phyloP scores from a whole-genome alignment of 805 yeast species.

The Kazachstania africana region DNA sequence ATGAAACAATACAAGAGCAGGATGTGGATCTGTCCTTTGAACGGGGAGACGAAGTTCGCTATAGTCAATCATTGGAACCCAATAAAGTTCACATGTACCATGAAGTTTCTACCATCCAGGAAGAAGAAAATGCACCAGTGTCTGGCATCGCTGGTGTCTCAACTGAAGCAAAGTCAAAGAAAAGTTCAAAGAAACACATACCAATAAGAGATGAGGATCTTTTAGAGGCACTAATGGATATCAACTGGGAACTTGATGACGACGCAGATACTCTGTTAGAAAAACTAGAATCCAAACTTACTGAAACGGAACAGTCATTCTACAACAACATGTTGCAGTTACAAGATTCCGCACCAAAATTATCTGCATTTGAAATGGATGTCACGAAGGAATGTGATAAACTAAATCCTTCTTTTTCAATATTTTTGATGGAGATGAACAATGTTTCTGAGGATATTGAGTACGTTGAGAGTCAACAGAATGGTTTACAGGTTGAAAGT shows the following conservation, averaged over 20 bases:
- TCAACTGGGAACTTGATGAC: slow-evolving; percentile 65
- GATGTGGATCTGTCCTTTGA: slow-evolving; percentile 26
- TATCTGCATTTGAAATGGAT: slow-evolving; percentile 31
- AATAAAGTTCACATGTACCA: slow-evolving; percentile 14
- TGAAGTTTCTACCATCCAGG: slow-evolving; percentile 24
- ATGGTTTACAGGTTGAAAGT: slow-evolving; percentile 74
- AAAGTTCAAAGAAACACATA: background rate
- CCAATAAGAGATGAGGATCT: slow-evolving; percentile 30
- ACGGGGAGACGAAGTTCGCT: slow-evolving; percentile 23
- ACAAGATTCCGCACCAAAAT: slow-evolving; percentile 32
- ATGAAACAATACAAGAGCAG: slow-evolving; percentile 10
- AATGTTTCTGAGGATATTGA: slow-evolving; percentile 58
- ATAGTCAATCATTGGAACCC: slow-evolving; percentile 12
- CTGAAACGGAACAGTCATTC: slow-evolving; percentile 49
- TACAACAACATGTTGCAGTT: slow-evolving; percentile 43
- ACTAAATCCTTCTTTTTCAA: slow-evolving; percentile 41
- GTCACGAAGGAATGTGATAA: slow-evolving; percentile 44
- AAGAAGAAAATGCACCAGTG: slow-evolving; percentile 11
- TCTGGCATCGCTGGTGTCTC: slow-evolving; percentile 1
- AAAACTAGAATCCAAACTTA: slow-evolving; percentile 48
- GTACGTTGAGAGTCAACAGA: slow-evolving; percentile 60
- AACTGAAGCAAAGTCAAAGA: background rate
- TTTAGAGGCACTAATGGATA: slow-evolving; percentile 57
- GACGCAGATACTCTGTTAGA: slow-evolving; percentile 46
- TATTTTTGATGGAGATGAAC: slow-evolving; percentile 49